Evolutionary conservation across 139 green algal species (phyloP).

Genomic region (Edaphochlamys debaryana): DNA sequence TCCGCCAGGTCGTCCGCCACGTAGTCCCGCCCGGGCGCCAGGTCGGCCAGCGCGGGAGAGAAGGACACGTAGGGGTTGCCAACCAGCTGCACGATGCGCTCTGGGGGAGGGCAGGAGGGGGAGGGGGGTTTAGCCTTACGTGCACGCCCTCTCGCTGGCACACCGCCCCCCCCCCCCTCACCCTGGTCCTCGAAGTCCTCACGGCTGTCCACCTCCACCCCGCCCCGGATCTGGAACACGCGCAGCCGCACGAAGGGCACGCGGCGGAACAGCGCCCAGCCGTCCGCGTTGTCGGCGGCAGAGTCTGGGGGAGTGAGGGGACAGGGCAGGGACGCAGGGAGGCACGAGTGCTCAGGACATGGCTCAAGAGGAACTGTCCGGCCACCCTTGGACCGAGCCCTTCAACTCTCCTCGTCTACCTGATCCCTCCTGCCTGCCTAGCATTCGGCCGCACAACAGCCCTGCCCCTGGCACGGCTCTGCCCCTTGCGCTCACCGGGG

Average conservation of each 20-base stretch:
- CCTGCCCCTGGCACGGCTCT: too few species aligned
- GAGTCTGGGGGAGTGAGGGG: background rate
- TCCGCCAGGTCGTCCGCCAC: constrained; percentile 18
- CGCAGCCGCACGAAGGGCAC: constrained; percentile 16
- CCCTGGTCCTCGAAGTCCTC: constrained; percentile 26
- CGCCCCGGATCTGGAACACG: constrained; percentile 4
- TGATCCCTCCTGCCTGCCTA: too few species aligned
- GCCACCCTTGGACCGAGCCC: too few species aligned
- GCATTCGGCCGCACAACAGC: too few species aligned
- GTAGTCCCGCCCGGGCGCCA: constrained; percentile 22
- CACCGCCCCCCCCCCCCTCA: background rate
- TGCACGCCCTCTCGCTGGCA: too few species aligned
- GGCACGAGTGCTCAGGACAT: too few species aligned
- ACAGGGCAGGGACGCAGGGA: too few species aligned
- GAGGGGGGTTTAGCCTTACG: too few species aligned
- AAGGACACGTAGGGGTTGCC: constrained; percentile 34
- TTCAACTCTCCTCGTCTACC: background rate
- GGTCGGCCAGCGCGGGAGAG: constrained; percentile 1
- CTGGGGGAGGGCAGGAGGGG: background rate
- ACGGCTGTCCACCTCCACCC: constrained; percentile 3
- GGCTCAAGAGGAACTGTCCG: too few species aligned
- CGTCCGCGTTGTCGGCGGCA: constrained; percentile 11
- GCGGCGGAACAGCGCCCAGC: constrained; percentile 26
- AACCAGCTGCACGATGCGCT: constrained; percentile 35
- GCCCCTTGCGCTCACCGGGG: constrained; percentile 6